phyloP scores from a whole-genome alignment of 139 green algal genomes.

The Chlamydomonas schloesseri region DNA sequence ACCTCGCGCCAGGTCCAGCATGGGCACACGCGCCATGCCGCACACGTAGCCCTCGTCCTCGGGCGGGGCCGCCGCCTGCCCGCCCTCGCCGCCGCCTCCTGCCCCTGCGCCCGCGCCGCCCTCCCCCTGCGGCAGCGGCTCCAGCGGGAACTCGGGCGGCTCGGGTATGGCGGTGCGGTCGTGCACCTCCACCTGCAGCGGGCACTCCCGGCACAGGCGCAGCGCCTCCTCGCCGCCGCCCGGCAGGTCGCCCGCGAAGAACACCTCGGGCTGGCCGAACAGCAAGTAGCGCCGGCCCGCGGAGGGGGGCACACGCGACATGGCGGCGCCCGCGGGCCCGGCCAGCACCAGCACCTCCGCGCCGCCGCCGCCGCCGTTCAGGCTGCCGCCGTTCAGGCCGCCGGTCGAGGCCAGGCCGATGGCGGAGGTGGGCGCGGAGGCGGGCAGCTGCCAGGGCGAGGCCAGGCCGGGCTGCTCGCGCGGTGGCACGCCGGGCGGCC shows the following conservation, averaged over 20 bases:
- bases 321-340: constrained; percentile 10
- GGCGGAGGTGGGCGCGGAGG: background rate
- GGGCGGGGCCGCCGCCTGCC: background rate
- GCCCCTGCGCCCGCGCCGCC: background rate
- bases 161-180: constrained; percentile 59
- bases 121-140: no score
- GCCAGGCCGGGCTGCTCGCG: constrained; percentile 36
- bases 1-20: constrained; percentile 46
- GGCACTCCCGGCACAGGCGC: constrained; percentile 33
- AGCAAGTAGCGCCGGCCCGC: constrained; percentile 17
- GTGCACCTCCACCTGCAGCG: constrained; percentile 60
- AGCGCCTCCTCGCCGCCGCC: constrained; percentile 48
- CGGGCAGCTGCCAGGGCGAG: constrained; percentile 22
- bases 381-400: background rate
- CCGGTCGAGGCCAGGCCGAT: background rate
- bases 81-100: background rate
- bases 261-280: constrained; percentile 48
- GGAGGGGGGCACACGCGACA: background rate
- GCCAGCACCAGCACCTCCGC: background rate
- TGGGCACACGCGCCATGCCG: constrained; percentile 39
- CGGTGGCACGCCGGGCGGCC: background rate
- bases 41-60: constrained; percentile 62
- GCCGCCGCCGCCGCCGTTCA: background rate
- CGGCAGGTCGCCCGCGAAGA: constrained; percentile 44
- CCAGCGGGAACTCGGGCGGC: constrained; percentile 59